Evolutionary conservation across 768 basidiomycete genomes (phyloP), one percentile per base, ranked within the genome.

Genomic region (Kwoniella dendrophila): DNA sequence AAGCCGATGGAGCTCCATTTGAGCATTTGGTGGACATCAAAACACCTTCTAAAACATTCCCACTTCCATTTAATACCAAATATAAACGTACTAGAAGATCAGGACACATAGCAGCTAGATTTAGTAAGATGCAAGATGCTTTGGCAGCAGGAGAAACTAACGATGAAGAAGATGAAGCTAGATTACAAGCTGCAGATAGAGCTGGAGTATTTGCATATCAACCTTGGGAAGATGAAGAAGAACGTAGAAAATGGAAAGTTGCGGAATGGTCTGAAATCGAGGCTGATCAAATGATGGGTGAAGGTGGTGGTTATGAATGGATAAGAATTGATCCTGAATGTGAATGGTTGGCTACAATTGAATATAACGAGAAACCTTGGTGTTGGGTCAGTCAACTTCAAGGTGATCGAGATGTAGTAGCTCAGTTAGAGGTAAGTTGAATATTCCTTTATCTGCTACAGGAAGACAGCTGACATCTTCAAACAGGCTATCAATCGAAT

Each of bases 301-400:
- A 95, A 65, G 95, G 92, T 2, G 69, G 71, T 0, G 73, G 73
- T 3, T 99, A 97, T 79, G 96, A 99, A 80, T 99, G 95, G 95
- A 98, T 99, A 61, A 83, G 96, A 65, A 90, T 98, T 84, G 96
- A 99, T 74, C 93, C 96, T 16, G 96, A 99, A 76, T 94, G 96
- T 78, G 96, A 99, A 81, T 99, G 96, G 96, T 90, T 98, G 56
- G 89, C 91, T n/a, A 84, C 84, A 38, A 85, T 97, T 64, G 87
- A 86, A 65, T 98, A 74, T 45, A 47, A 54, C 14, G 66, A 94
- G 52, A 92, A 97, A 81, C 92, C 91, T 43, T 93, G 94, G 81
- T 98, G 93, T 73, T 99, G 94, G 93, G 90, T 95, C 22, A 91
- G 88, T 40, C 96, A 98, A 76, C 81, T 99, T 52, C 92, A 95